Evolutionary conservation across 2,329 filamentous ascomycete species (phyloP), one percentile per base, ranked within the genome.

Genomic region (Juglanconis sp.): DNA sequence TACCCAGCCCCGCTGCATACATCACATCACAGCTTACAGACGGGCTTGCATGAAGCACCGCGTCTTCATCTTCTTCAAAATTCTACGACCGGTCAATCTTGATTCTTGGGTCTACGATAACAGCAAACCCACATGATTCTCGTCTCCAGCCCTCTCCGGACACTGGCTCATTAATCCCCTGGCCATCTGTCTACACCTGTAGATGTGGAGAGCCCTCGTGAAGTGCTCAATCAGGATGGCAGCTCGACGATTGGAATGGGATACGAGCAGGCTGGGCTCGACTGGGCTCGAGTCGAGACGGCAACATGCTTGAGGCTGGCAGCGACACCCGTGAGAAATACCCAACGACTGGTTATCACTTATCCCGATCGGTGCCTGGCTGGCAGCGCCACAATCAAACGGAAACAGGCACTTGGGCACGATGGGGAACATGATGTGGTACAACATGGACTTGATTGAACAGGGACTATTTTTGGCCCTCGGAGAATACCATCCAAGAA

Each of bases 321-420:
- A 8, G 17, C 34, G 9, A 49, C 44, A 38, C 9, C 17, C 34
- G 17, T 31, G 42, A 56, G 24, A 8, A 7, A 44, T 9, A 24
- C 24, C 31, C 40, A 53, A 53, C 47, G 57, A 63, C 57, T 63
- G 57, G 61, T 24, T 24, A 5, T 50, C 38, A 48, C 53, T 47
- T 11, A 11, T 53, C 34, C 57, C 61, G 57, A 40, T 53, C 53
- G 35, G 40, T 15, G 31, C 36, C 30, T 53, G 42, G 50, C 46
- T 44, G 42, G 46, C 13, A 53, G 35, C 57, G 60, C 57, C 57
- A 61, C 57, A 60, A 61, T 61, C 15, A 57, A 63, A 17, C 34
- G 51, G 54, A 63, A 60, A 63, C 61, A 53, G 50, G 38, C 17
- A 47, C 38, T 46, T 36, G 52, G 57, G 40, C 30, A 24, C 17